Evolutionary conservation across 495 filamentous ascomycete genomes (phyloP).

Genomic region (Friedmanniomyces simplex): DNA sequence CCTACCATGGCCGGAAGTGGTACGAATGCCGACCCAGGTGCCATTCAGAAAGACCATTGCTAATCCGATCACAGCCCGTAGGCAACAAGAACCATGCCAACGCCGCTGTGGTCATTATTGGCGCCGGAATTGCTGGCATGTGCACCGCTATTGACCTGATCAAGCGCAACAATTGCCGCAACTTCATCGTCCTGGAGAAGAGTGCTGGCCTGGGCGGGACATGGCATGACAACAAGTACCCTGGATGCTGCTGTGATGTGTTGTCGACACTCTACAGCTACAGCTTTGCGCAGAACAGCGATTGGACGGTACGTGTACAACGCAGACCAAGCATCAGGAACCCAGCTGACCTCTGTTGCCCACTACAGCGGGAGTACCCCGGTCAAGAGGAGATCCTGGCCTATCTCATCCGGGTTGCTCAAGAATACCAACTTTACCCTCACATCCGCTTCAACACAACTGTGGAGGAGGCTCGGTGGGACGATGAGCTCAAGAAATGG

Average conservation of each 20-base stretch:
- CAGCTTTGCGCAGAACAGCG: slow-evolving; percentile 53
- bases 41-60: not conserved
- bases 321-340: not conserved
- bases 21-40: not conserved
- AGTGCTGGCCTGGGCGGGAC: slow-evolving; percentile 45
- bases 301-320: slow-evolving; percentile 42
- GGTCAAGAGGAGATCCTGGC: slow-evolving; percentile 52
- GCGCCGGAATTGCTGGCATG: slow-evolving; percentile 44
- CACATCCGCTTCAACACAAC: slow-evolving; percentile 47
- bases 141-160: slow-evolving; percentile 51
- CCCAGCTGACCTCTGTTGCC: not conserved
- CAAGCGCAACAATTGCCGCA: slow-evolving; percentile 40
- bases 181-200: slow-evolving; percentile 48
- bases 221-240: slow-evolving; percentile 46
- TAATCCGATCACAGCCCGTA: slow-evolving; percentile 25
- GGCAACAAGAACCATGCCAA: slow-evolving; percentile 33
- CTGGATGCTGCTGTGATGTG: slow-evolving; percentile 45
- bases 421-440: slow-evolving; percentile 49
- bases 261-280: slow-evolving; percentile 50
- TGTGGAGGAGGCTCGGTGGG: slow-evolving; percentile 46
- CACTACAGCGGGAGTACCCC: slow-evolving; percentile 19
- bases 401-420: slow-evolving; percentile 48
- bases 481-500: slow-evolving; percentile 47
- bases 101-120: slow-evolving; percentile 45
- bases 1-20: slow-evolving; percentile 8